Evolutionary conservation across 108 stramenopile species (phyloP).

Genomic region (Nannochloropsis gaditana): DNA sequence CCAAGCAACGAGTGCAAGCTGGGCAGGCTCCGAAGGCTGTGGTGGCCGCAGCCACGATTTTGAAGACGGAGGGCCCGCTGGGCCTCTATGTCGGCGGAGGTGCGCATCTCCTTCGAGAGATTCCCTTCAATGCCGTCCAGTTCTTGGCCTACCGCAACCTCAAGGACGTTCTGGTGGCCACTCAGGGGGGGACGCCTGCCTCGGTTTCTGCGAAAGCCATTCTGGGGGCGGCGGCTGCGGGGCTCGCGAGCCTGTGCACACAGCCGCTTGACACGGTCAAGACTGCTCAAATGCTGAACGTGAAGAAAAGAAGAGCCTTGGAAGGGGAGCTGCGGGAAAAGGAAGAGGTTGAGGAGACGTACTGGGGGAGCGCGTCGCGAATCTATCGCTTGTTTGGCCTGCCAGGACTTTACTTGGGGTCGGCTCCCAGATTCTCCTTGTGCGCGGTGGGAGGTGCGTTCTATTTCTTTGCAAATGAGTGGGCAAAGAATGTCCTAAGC

Average conservation of each 20-base stretch:
- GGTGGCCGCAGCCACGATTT: constrained; percentile 21
- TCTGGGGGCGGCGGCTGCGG: constrained; percentile 22
- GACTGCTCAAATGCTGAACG: constrained; percentile 24
- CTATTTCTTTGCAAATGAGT: constrained; percentile 30
- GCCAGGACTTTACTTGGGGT: constrained; percentile 3
- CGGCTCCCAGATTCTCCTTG: constrained; percentile 15
- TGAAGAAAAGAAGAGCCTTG: background rate
- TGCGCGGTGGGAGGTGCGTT: constrained; percentile 19
- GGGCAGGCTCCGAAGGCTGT: background rate
- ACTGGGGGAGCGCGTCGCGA: background rate
- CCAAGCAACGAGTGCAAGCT: constrained; percentile 51
- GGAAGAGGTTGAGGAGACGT: background rate
- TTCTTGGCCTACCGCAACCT: constrained; percentile 40
- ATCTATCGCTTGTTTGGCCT: background rate
- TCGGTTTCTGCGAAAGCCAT: background rate
- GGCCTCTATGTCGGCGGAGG: constrained; percentile 44
- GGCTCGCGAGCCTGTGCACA: background rate
- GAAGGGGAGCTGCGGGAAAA: background rate
- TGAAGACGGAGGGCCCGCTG: constrained; percentile 31
- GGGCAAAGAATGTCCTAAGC: background rate
- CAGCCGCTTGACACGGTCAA: constrained; percentile 47
- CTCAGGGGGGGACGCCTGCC: background rate
- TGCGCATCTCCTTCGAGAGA: constrained; percentile 47
- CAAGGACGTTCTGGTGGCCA: background rate
- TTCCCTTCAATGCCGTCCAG: constrained; percentile 51